Base-by-base conservation (phyloP, 257 asterid species). In the Nicotiana paniculata region DNA sequence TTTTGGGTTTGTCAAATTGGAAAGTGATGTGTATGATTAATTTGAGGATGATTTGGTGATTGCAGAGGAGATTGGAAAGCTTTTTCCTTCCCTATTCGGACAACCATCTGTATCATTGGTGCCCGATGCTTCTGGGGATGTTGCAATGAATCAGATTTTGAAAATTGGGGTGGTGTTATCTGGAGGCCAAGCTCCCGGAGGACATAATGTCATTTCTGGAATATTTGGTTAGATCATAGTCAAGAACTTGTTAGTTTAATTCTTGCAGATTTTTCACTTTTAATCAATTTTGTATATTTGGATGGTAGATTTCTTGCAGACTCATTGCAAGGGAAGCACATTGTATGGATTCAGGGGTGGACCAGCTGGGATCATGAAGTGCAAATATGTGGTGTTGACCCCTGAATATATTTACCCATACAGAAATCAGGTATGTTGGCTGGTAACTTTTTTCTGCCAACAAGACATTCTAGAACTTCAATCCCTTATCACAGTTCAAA, bases 101-200 rank as follows among this genome's bases (percentile, higher is more conserved):
- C 99, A 96, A 84, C 98, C 99, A 74, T 92, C 98, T 32, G 99
- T 90, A 37, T 63, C 75, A 70, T n/a, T 94, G 86, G 96, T 96
- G 62, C 92, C 98, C 2, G 92, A 88, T n/a, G 90, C 86, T 64
- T 81, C 93, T 13, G 81, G 78, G 77, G 90, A 18, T 77, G 80
- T 43, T 76, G 64, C 81, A 76, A 68, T 80, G 28, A 83, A 86
- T 64, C 74, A 66, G 78, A 80, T 82, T 70, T 88, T 94, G 92
- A 96, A 93, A 91, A 89, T 96, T 81, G 99, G 99, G 0, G 97
- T 94, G 37, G 99, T 96, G 77, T 85, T 94, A 80, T 96, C 99
- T 18, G 99, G 99, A 84, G 99, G 99, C 69, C 99, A 96, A 84
- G 99, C 99, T 76, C 99, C 99, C 0, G 99, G 99, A 55, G 99